These are phyloP conservation scores for Kwoniella sp. DNA, from an alignment of 768 basidiomycete genomes.

Conservation along the genomic window DNA sequence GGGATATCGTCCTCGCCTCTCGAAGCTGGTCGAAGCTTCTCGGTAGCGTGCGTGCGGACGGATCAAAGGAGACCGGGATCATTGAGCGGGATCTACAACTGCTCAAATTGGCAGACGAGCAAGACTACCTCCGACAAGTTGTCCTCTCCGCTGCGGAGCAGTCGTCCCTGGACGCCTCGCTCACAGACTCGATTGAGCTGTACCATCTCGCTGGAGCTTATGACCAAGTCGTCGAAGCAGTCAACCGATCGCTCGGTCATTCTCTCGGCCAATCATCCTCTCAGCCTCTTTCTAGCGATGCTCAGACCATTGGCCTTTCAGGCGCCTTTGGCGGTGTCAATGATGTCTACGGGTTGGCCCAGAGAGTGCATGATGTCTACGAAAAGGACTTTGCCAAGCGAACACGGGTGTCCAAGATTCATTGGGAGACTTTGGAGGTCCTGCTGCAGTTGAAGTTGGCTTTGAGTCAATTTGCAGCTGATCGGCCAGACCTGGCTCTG, in stretches of 20 bases:
- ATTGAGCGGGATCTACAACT: constrained; percentile 81
- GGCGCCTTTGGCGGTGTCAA: constrained; percentile 57
- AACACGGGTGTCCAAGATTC: constrained; percentile 70
- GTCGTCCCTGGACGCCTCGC: constrained; percentile 78
- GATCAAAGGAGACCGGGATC: constrained; percentile 86
- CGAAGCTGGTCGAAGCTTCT: constrained; percentile 83
- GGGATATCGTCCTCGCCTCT: constrained; percentile 58
- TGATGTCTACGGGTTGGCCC: constrained; percentile 70
- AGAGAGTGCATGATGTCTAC: constrained; percentile 75
- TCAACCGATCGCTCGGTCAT: constrained; percentile 83
- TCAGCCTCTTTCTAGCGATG: constrained; percentile 9
- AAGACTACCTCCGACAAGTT: constrained; percentile 77
- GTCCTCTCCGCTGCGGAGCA: constrained; percentile 79
- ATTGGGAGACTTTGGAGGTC: constrained; percentile 61
- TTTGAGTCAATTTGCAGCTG: constrained; percentile 71
- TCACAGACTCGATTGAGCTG: constrained; percentile 88
- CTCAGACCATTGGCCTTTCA: constrained; percentile 59
- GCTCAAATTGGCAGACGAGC: constrained; percentile 67
- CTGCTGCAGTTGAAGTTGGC: constrained; percentile 80
- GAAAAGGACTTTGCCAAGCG: constrained; percentile 67
- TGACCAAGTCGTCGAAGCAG: constrained; percentile 78
- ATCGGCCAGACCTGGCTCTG: constrained; percentile 74
- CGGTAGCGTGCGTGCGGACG: constrained; percentile 87
- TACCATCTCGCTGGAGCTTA: constrained; percentile 95
- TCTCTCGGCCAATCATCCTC: constrained; percentile 66